Evolutionary conservation across 148 eudicot species (phyloP).

Genomic region (Heliamphora exappendiculata): DNA sequence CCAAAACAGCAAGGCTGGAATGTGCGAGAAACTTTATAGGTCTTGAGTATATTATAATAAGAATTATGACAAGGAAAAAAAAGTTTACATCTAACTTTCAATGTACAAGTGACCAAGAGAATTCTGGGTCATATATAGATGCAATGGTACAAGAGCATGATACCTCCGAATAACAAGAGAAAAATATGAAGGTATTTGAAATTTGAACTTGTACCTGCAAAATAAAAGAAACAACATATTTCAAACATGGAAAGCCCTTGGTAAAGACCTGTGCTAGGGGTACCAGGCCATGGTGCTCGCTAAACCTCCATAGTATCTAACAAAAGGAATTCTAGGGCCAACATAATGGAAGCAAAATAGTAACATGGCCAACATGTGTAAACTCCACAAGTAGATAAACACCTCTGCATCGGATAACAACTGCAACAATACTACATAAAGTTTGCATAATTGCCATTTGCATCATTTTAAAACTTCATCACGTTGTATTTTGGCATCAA

Average conservation of each 20-base stretch:
- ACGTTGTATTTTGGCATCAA: not conserved
- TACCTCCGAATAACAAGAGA: slow-evolving; percentile 94
- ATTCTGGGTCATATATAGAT: not conserved
- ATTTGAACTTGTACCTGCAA: slow-evolving; percentile 92
- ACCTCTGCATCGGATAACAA: not conserved
- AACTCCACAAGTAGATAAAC: not conserved
- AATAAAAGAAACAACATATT: slow-evolving; percentile 6
- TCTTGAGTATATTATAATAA: slow-evolving; percentile 3
- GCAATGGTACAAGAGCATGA: not conserved
- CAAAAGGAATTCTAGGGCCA: not conserved
- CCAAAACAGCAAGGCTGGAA: slow-evolving; percentile 87
- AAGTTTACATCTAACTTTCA: not conserved
- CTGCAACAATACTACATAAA: not conserved
- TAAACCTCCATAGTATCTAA: too few relatives aligned
- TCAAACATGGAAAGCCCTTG: not conserved
- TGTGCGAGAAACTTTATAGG: not conserved
- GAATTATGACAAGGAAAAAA: slow-evolving; percentile 1
- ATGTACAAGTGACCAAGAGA: not conserved
- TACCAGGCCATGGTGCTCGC: too few relatives aligned
- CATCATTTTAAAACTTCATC: not conserved
- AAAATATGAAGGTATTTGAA: slow-evolving; percentile 87
- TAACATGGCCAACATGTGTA: not conserved
- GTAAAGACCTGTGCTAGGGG: too few relatives aligned
- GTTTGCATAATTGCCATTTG: not conserved
- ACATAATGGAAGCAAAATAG: not conserved